phyloP scores from a whole-genome alignment of 352 stramenopile species.

The Globisporangium okanoganense region DNA sequence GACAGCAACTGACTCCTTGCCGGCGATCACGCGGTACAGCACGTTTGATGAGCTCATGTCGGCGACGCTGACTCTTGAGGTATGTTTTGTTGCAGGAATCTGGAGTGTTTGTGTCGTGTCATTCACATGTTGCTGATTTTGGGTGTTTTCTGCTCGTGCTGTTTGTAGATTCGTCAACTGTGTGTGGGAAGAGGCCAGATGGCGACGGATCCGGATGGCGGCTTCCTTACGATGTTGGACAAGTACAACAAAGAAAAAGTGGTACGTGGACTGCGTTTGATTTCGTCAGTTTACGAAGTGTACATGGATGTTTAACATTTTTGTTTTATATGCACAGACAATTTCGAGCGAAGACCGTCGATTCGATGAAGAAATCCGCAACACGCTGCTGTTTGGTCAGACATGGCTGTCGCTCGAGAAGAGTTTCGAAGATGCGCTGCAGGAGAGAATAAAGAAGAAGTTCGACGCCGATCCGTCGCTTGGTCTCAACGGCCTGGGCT shows the following conservation, averaged over 20 bases:
- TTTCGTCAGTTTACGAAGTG: not conserved
- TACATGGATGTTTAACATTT: conserved; percentile 11
- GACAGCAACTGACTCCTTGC: conserved; percentile 60
- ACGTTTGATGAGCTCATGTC: conserved; percentile 91
- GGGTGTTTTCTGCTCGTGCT: not conserved
- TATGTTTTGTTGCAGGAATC: conserved; percentile 15
- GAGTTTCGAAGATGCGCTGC: conserved; percentile 85
- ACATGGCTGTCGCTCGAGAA: conserved; percentile 88
- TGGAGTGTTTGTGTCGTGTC: not conserved
- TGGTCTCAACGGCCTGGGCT: conserved; percentile 47
- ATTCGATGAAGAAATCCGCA: conserved; percentile 84
- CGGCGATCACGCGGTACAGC: conserved; percentile 83
- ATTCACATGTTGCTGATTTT: not conserved
- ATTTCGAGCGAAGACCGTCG: conserved; percentile 36
- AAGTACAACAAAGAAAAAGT: conserved; percentile 83
- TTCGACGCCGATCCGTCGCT: conserved; percentile 40
- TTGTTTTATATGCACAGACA: conserved; percentile 17
- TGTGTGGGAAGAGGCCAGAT: conserved; percentile 81
- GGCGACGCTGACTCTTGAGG: conserved; percentile 81
- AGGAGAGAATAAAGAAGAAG: conserved; percentile 82
- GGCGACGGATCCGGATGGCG: conserved; percentile 75
- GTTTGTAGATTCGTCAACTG: conserved; percentile 66
- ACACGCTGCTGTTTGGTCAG: conserved; percentile 84
- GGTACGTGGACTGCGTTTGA: conserved; percentile 18
- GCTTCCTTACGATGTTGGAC: conserved; percentile 76